phyloP scores from a whole-genome alignment of 768 basidiomycete genomes.

The Trametes cingulata region DNA sequence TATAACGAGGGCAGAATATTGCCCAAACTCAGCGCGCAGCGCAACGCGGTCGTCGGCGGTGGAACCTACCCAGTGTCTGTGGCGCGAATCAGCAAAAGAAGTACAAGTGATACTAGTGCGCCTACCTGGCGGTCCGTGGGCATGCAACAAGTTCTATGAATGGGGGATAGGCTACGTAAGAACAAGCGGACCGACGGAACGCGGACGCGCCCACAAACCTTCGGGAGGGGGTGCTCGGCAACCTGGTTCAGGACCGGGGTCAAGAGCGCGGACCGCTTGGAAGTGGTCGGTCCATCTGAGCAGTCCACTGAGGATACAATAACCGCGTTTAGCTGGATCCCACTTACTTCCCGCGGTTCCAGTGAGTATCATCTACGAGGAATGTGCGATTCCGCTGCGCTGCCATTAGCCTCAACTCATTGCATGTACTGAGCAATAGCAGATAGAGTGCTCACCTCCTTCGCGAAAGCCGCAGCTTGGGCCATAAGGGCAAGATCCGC shows the following conservation, averaged over 20 bases:
- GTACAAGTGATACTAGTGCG: background rate
- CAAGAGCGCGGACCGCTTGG: slow-evolving; percentile 47
- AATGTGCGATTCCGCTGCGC: slow-evolving; percentile 62
- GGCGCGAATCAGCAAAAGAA: slow-evolving; percentile 15
- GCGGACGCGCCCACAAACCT: slow-evolving; percentile 40
- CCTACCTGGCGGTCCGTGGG: slow-evolving; percentile 62
- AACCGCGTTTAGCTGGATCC: background rate
- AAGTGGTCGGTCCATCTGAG: slow-evolving; percentile 70
- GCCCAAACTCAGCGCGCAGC: background rate
- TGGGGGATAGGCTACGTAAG: slow-evolving; percentile 1
- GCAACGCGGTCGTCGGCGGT: background rate
- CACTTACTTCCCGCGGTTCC: slow-evolving; percentile 71
- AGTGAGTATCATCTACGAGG: slow-evolving; percentile 67
- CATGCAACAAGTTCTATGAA: slow-evolving; percentile 68
- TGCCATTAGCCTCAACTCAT: background rate
- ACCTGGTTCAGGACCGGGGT: slow-evolving; percentile 66
- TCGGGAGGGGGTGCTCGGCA: slow-evolving; percentile 63
- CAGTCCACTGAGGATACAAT: background rate
- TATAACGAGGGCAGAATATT: slow-evolving; percentile 29
- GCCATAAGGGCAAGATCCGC: slow-evolving; percentile 68
- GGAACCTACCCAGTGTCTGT: slow-evolving; percentile 62
- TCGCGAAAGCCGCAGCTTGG: slow-evolving; percentile 64
- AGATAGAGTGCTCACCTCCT: slow-evolving; percentile 47
- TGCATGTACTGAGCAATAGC: background rate
- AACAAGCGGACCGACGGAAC: background rate